Conservation (phyloP, 441 rosid species). For the Brassica balearica region DNA sequence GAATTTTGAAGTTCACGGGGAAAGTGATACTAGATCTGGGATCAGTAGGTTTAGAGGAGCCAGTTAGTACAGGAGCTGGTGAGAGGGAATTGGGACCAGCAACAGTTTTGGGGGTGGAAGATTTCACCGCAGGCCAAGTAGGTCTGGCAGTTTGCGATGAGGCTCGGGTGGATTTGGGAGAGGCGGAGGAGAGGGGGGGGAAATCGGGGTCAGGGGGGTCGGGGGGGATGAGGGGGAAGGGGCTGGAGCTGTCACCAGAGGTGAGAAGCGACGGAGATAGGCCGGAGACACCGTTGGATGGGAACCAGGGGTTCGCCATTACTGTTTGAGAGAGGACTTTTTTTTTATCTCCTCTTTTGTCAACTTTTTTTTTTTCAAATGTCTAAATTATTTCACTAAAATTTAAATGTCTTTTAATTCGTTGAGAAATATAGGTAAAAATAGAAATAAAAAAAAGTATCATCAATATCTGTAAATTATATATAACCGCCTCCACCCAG, state of each 20-base stretch:
- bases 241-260: background rate
- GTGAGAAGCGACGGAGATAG: background rate
- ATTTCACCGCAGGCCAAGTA: background rate
- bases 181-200: background rate
- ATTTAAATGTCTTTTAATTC: too few species aligned
- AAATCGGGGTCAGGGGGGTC: background rate
- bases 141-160: background rate
- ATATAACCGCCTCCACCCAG: too few species aligned
- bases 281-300: background rate
- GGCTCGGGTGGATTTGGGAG: background rate
- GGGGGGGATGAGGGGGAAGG: background rate
- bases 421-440: too few species aligned
- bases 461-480: too few species aligned
- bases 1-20: too few species aligned
- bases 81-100: background rate
- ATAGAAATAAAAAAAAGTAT: too few species aligned
- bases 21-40: too few species aligned
- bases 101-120: background rate
- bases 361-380: too few species aligned
- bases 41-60: too few species aligned
- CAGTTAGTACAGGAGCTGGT: too few species aligned
- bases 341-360: too few species aligned
- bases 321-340: background rate
- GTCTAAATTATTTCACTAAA: too few species aligned
- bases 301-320: background rate